Percentiles rank a stretch among this genome's conserved stretches.
These are phyloP conservation scores for Begonia loranthoides DNA, from an alignment of 306 rosid species.

Conservation along the genomic window DNA sequence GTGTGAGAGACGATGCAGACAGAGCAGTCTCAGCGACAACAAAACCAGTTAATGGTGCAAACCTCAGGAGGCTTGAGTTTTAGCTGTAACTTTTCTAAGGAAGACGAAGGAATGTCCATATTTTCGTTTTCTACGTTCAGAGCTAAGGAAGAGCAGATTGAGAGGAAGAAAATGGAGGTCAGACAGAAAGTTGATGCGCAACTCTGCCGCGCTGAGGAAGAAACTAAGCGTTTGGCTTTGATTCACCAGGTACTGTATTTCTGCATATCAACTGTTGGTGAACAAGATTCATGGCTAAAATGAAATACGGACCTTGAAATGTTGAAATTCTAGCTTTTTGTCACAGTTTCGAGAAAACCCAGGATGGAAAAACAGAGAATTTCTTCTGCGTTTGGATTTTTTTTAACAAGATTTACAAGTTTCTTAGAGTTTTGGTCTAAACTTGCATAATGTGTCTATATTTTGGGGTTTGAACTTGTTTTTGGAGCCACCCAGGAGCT, in stretches of 20 bases:
- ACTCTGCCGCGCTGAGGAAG: slow-evolving; percentile 86
- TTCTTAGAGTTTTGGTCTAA: too few relatives aligned
- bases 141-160: slow-evolving; percentile 95
- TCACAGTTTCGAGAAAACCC: too few relatives aligned
- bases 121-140: slow-evolving; percentile 82
- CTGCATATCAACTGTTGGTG: background rate
- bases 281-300: background rate
- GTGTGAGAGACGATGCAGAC: slow-evolving; percentile 15
- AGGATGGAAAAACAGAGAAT: too few relatives aligned
- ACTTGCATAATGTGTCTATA: too few relatives aligned
- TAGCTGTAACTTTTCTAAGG: slow-evolving; percentile 77
- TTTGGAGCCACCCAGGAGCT: slow-evolving; percentile 43
- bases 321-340: too few relatives aligned
- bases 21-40: slow-evolving; percentile 32
- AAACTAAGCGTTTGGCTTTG: slow-evolving; percentile 79
- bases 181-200: slow-evolving; percentile 80
- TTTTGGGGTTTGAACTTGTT: too few relatives aligned
- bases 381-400: too few relatives aligned
- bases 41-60: slow-evolving; percentile 54
- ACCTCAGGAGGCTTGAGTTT: slow-evolving; percentile 80
- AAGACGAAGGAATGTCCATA: slow-evolving; percentile 92
- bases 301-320: too few relatives aligned
- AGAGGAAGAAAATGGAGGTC: slow-evolving; percentile 88
- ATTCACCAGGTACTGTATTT: slow-evolving; percentile 59
- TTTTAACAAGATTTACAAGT: too few relatives aligned